Evolutionary conservation across 148 eudicot species (phyloP), one percentile per base, ranked within the genome.

Genomic region (Oxyria digyna): DNA sequence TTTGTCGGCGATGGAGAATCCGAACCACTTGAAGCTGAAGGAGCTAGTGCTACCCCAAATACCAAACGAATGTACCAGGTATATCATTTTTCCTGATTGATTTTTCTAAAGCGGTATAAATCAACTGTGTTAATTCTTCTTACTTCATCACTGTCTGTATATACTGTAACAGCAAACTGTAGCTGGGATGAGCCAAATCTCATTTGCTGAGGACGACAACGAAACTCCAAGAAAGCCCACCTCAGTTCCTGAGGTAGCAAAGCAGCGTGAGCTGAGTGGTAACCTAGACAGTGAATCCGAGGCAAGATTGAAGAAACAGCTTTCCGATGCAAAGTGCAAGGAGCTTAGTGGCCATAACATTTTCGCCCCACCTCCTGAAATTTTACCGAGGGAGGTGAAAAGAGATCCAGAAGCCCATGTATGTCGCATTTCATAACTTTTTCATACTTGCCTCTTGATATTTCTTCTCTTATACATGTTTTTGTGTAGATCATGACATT

Each of bases 331-430:
- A 5, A 72, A 72, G 21, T 65, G 69, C 69, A 72, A 72, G 63
- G 75, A 72, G 62, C 75, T 72, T 45, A 72, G 75, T 66, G 75
- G 75, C 8, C 69, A 72, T 65, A n/a, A 65, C 32, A 72, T 72
- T n/a, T 72, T 72, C 27, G 75, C 62, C 12, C 70, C 75, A 2
- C 75, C 75, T 45, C 74, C 74, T 24, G 75, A 72, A 66, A 72
- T 64, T 23, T 20, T 46, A 43, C 75, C 75, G 8, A 57, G 62
- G 21, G 29, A 45, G 17, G 69, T 66, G 69, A 66, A 66, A 41
- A 38, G 46, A 7, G 69, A 66, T 37, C 69, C 46, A 4, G 45
- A 66, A 24, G 46, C 45, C 23, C 42, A 66, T 66, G 69, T 66
- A 66, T 35, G 46, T 41, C 37, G 4, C 29, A 23, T 20, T 52